A percentile compares a stretch with the other conserved stretches of the same genome.
phyloP scores from a whole-genome alignment of 768 basidiomycete species.

The Nidularia pulvinata region DNA sequence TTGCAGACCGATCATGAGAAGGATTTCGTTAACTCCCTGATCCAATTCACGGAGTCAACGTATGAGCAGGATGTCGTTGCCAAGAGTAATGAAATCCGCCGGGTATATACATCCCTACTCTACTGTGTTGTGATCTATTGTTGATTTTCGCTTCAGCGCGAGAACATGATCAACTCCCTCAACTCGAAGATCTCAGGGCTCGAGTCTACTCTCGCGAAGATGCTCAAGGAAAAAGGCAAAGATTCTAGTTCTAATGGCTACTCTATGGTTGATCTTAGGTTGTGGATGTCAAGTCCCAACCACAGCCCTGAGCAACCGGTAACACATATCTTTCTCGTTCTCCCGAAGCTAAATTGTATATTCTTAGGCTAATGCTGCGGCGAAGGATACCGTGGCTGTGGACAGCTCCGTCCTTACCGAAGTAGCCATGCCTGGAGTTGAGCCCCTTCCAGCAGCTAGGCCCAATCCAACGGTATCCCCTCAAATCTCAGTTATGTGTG shows the following conservation, averaged over 20 bases:
- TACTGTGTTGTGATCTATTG: slow-evolving; percentile 1
- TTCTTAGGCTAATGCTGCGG: too few relatives aligned
- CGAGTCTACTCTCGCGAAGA: slow-evolving; percentile 43
- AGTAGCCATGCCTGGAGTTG: neutral
- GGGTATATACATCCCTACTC: slow-evolving; percentile 31
- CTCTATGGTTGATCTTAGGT: slow-evolving; percentile 37
- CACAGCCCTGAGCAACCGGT: neutral
- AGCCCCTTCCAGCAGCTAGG: neutral
- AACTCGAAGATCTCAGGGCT: slow-evolving; percentile 42
- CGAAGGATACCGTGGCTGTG: too few relatives aligned
- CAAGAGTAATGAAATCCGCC: slow-evolving; percentile 56
- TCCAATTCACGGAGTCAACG: slow-evolving; percentile 39
- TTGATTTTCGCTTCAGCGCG: slow-evolving; percentile 33
- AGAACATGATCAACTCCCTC: slow-evolving; percentile 40
- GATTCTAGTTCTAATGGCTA: slow-evolving; percentile 18
- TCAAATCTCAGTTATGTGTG: too few relatives aligned
- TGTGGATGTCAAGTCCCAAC: slow-evolving; percentile 34
- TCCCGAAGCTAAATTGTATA: too few relatives aligned
- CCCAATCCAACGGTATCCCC: neutral
- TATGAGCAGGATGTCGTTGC: slow-evolving; percentile 53
- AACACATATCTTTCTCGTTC: neutral
- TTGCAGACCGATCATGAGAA: slow-evolving; percentile 48
- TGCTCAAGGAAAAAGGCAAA: slow-evolving; percentile 33
- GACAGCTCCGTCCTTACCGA: too few relatives aligned
- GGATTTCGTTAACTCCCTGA: slow-evolving; percentile 42